Conservation (phyloP, 2,329 filamentous ascomycete species). For the Pseudogymnoascus sp. region DNA sequence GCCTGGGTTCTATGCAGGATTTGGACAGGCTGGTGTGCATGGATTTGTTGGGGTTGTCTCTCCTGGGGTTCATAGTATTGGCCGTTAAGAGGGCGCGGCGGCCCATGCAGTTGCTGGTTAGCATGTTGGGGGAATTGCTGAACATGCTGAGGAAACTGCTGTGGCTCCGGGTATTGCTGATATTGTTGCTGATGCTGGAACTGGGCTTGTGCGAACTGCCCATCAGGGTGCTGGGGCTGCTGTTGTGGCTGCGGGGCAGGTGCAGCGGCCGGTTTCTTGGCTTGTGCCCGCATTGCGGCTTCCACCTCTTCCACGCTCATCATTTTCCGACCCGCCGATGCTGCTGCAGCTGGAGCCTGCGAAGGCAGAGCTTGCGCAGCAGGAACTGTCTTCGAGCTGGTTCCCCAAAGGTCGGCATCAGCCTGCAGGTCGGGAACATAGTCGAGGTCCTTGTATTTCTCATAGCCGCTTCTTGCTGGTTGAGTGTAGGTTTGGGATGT, state of each 20-base stretch:
- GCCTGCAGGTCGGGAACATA: slow-evolving; percentile 86
- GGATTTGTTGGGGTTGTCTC: slow-evolving; percentile 6
- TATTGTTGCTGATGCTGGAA: slow-evolving; percentile 19
- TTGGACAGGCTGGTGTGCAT: slow-evolving; percentile 17
- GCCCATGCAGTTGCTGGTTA: slow-evolving; percentile 19
- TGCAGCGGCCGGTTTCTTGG: slow-evolving; percentile 40
- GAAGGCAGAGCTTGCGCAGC: slow-evolving; percentile 17
- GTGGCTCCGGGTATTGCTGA: slow-evolving; percentile 15
- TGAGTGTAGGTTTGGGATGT: slow-evolving; percentile 38
- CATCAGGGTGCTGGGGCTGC: slow-evolving; percentile 14
- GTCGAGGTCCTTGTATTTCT: slow-evolving; percentile 73
- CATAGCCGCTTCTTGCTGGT: slow-evolving; percentile 74
- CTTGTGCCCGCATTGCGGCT: slow-evolving; percentile 73
- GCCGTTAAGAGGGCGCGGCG: slow-evolving; percentile 18
- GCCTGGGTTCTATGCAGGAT: slow-evolving; percentile 17
- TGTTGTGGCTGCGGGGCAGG: slow-evolving; percentile 23
- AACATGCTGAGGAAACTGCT: slow-evolving; percentile 24
- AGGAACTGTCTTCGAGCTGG: slow-evolving; percentile 47
- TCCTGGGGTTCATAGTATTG: slow-evolving; percentile 5
- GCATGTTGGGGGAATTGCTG: slow-evolving; percentile 25
- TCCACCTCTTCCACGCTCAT: slow-evolving; percentile 97
- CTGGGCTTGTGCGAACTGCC: slow-evolving; percentile 25
- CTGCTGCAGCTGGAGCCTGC: slow-evolving; percentile 26
- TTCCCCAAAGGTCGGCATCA: slow-evolving; percentile 87
- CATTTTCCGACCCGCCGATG: slow-evolving; percentile 56